phyloP scores from a whole-genome alignment of 2,329 filamentous ascomycete species.

The Botryotinia convoluta region DNA sequence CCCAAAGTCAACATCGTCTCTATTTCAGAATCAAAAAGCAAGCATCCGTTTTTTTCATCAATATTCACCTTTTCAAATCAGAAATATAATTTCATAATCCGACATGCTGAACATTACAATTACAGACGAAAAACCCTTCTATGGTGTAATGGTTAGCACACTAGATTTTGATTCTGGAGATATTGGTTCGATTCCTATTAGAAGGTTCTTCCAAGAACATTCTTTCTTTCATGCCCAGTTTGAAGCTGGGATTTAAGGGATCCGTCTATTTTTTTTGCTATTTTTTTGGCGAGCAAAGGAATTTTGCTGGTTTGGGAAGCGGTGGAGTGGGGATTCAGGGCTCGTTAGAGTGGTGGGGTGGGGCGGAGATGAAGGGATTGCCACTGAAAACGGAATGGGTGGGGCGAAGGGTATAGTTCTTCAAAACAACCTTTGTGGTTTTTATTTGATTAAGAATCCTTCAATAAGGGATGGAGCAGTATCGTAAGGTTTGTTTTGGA shows the following conservation, averaged over 20 bases:
- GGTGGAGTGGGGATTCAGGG: not conserved
- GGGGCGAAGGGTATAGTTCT: not conserved
- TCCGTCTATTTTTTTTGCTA: not conserved
- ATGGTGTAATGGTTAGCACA: constrained; percentile 18
- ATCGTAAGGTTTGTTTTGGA: not conserved
- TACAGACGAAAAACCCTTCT: not conserved
- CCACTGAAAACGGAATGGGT: not conserved
- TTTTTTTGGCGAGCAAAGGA: not conserved
- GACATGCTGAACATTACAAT: not conserved
- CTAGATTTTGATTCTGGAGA: constrained; percentile 17
- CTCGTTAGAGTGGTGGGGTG: not conserved
- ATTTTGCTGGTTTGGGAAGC: not conserved
- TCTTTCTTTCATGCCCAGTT: constrained; percentile 3
- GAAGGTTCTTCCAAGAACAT: not conserved
- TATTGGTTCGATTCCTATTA: constrained; percentile 21
- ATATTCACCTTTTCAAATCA: too few relatives aligned
- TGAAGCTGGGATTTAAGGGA: not conserved
- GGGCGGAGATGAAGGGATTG: not conserved
- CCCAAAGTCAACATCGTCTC: too few relatives aligned
- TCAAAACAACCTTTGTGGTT: not conserved
- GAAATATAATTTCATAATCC: not conserved
- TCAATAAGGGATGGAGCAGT: not conserved
- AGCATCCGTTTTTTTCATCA: too few relatives aligned
- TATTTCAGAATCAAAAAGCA: too few relatives aligned
- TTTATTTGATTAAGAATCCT: not conserved